Conservation (phyloP, 164 flowering plant genomes). For the Magnolia officinalis region DNA sequence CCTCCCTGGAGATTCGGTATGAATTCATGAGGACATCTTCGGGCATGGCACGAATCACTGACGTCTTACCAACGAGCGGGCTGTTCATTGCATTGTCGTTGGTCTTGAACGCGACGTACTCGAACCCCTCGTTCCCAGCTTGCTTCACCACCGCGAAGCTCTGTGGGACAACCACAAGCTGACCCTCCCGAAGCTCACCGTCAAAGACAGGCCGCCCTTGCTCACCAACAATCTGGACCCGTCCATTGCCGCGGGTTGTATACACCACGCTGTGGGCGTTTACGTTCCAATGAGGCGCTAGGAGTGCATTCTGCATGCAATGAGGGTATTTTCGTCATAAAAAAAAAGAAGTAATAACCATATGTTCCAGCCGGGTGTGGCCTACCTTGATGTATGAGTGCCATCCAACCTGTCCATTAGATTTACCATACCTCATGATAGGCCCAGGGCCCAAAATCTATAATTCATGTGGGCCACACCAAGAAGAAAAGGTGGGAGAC, state of each 20-base stretch:
- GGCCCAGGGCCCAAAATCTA: too few species aligned
- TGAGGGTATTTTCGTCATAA: too few species aligned
- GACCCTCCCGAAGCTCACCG: conserved; percentile 37
- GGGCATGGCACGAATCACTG: conserved; percentile 44
- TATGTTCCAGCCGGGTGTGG: background rate
- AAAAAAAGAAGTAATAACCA: background rate
- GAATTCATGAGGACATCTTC: background rate
- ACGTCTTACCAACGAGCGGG: conserved; percentile 43
- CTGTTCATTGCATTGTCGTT: conserved; percentile 38
- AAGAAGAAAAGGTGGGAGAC: too few species aligned
- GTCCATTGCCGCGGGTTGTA: conserved; percentile 37
- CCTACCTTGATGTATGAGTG: too few species aligned
- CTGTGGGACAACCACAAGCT: conserved; percentile 50
- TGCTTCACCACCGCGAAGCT: conserved; percentile 36
- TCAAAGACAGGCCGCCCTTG: conserved; percentile 39
- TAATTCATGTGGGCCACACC: too few species aligned
- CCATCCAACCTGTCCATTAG: too few species aligned
- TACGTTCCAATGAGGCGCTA: conserved; percentile 49
- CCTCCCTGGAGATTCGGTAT: conserved; percentile 34
- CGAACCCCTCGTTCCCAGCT: conserved; percentile 41
- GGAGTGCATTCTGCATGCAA: conserved; percentile 41
- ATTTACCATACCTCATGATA: too few species aligned
- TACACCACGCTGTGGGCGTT: conserved; percentile 57
- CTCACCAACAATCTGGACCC: conserved; percentile 43
- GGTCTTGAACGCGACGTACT: conserved; percentile 57